These are phyloP conservation scores for Canna indica DNA, from an alignment of 176 grass and related monocot species.

Conservation along the genomic window DNA sequence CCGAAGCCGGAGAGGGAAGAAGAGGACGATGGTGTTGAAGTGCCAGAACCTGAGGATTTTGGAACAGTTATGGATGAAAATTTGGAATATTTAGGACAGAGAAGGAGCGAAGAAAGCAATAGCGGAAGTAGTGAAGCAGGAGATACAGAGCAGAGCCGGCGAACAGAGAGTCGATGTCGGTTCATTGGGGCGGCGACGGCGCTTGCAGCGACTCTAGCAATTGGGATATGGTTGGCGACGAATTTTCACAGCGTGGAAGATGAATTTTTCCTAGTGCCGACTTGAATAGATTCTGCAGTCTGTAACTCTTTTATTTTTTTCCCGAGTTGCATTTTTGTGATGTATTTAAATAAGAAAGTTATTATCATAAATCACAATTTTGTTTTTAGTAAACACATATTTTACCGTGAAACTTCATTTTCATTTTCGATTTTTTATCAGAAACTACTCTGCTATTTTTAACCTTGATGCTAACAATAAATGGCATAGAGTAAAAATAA, in stretches of 20 bases:
- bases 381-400: too few relatives aligned
- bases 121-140: not conserved
- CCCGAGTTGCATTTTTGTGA: too few relatives aligned
- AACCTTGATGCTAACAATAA: too few relatives aligned
- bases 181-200: not conserved
- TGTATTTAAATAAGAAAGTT: too few relatives aligned
- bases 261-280: too few relatives aligned
- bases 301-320: too few relatives aligned
- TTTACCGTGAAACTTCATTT: too few relatives aligned
- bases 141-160: not conserved
- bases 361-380: too few relatives aligned
- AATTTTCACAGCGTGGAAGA: not conserved
- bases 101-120: not conserved
- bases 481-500: too few relatives aligned
- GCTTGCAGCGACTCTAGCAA: not conserved
- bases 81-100: not conserved
- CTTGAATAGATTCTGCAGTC: too few relatives aligned
- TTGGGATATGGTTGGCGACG: not conserved
- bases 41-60: constrained; percentile 1
- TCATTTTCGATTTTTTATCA: too few relatives aligned
- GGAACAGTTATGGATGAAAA: not conserved
- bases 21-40: not conserved
- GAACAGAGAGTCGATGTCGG: not conserved
- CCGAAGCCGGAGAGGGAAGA: not conserved
- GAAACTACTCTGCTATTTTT: too few relatives aligned